Percentiles rank a stretch among this genome's conserved stretches.
Evolutionary conservation across 2,329 filamentous ascomycete genomes (phyloP).

Genomic region (Chaetomiaceae sp.): DNA sequence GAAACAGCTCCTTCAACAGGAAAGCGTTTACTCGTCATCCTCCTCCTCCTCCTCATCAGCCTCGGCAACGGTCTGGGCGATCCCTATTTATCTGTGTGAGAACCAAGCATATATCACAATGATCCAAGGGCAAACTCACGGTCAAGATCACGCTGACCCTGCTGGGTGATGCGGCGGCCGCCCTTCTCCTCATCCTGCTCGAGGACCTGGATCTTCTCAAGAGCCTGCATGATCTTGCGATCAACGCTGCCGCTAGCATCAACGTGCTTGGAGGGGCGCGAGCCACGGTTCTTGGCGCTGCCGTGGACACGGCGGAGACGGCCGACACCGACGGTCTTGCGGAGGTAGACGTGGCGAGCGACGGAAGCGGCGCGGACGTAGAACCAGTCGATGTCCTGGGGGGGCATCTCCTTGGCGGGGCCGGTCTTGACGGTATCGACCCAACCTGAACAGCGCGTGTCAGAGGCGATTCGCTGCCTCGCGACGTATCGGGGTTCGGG

Average conservation of each 20-base stretch:
- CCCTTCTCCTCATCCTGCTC: conserved; percentile 98
- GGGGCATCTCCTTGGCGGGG: conserved; percentile 92
- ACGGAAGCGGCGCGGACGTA: conserved; percentile 86
- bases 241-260: conserved; percentile 93
- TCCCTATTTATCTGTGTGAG: conserved; percentile 42
- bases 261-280: conserved; percentile 87
- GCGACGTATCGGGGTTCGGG: conserved; percentile 9
- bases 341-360: conserved; percentile 97
- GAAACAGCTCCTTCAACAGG: not conserved
- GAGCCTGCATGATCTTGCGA: conserved; percentile 93
- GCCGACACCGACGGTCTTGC: conserved; percentile 98
- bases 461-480: conserved; percentile 13
- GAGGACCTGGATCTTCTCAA: conserved; percentile 98
- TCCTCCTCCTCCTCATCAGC: conserved; percentile 63
- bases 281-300: conserved; percentile 93
- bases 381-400: conserved; percentile 98
- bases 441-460: conserved; percentile 62
- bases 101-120: no score
- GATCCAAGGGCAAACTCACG: conserved; percentile 42
- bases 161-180: conserved; percentile 96
- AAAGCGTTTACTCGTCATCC: conserved; percentile 58
- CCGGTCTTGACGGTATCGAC: conserved; percentile 99
- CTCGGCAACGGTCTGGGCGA: conserved; percentile 75
- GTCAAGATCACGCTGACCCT: conserved; percentile 98
- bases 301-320: conserved; percentile 96